These are phyloP conservation scores for Kurtzmaniella natalensis DNA, from an alignment of 1,139 yeast species.

Conservation along the genomic window DNA sequence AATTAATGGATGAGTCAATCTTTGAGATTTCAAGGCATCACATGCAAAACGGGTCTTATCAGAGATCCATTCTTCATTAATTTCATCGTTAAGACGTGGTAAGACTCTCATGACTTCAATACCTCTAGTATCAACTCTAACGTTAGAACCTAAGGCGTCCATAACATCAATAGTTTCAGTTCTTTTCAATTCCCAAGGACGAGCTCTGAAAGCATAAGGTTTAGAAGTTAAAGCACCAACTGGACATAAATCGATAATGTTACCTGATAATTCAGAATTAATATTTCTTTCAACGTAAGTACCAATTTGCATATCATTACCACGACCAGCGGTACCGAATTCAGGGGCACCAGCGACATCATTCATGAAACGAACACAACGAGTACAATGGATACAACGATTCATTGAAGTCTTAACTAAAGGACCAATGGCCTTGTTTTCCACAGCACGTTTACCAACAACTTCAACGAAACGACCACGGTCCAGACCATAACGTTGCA, in stretches of 20 bases:
- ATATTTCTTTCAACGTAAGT: constrained; percentile 83
- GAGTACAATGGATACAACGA: constrained; percentile 89
- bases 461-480: constrained; percentile 82
- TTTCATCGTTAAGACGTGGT: constrained; percentile 82
- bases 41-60: constrained; percentile 85
- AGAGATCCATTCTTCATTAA: constrained; percentile 90
- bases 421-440: constrained; percentile 88
- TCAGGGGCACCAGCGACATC: constrained; percentile 94
- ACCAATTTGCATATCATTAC: constrained; percentile 90
- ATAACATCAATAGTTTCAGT: constrained; percentile 84
- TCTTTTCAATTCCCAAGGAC: constrained; percentile 93
- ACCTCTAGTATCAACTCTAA: constrained; percentile 85
- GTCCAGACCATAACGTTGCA: constrained; percentile 79
- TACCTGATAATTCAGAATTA: constrained; percentile 84
- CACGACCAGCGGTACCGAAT: constrained; percentile 85
- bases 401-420: constrained; percentile 88
- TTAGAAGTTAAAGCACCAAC: constrained; percentile 90
- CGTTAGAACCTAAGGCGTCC: constrained; percentile 80
- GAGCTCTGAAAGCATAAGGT: constrained; percentile 86
- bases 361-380: constrained; percentile 87
- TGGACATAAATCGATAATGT: constrained; percentile 85
- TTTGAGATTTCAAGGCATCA: constrained; percentile 83
- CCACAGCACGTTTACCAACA: constrained; percentile 84
- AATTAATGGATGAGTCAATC: constrained; percentile 77
- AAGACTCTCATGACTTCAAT: constrained; percentile 84